Evolutionary conservation across 352 stramenopile species (phyloP).

Genomic region (Pythium scleroteichum): DNA sequence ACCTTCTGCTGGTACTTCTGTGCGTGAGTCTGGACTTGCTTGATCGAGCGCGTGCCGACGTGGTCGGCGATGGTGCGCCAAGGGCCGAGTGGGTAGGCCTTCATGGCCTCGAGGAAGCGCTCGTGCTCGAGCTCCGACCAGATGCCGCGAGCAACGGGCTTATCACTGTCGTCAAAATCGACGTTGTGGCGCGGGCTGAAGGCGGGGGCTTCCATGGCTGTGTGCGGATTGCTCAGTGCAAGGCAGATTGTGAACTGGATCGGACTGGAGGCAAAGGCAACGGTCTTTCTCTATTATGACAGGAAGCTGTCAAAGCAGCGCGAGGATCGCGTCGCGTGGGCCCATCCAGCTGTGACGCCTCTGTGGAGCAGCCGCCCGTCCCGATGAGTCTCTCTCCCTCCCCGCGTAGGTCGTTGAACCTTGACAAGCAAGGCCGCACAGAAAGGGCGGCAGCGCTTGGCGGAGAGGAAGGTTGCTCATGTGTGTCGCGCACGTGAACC

Average conservation of each 20-base stretch:
- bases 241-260: slow-evolving; percentile 24
- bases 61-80: slow-evolving; percentile 76
- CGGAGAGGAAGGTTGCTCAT: slow-evolving; percentile 11
- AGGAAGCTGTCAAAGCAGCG: slow-evolving; percentile 4
- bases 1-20: slow-evolving; percentile 90
- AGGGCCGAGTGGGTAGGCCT: slow-evolving; percentile 71
- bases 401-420: slow-evolving; percentile 9
- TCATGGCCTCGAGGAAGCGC: slow-evolving; percentile 82
- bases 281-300: slow-evolving; percentile 7
- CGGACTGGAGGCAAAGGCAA: background rate
- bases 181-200: slow-evolving; percentile 1
- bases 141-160: slow-evolving; percentile 56
- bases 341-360: slow-evolving; percentile 11
- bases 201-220: slow-evolving; percentile 18
- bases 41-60: slow-evolving; percentile 79
- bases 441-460: background rate
- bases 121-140: slow-evolving; percentile 81
- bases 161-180: slow-evolving; percentile 24
- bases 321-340: background rate
- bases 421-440: slow-evolving; percentile 4
- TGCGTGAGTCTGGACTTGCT: slow-evolving; percentile 83
- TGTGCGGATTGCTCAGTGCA: slow-evolving; percentile 2
- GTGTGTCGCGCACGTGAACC: slow-evolving; percentile 5
- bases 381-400: slow-evolving; percentile 13
- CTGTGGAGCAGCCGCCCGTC: slow-evolving; percentile 15